Evolutionary conservation across 306 rosid genomes (phyloP).

Genomic region (Nissolia schottii): DNA sequence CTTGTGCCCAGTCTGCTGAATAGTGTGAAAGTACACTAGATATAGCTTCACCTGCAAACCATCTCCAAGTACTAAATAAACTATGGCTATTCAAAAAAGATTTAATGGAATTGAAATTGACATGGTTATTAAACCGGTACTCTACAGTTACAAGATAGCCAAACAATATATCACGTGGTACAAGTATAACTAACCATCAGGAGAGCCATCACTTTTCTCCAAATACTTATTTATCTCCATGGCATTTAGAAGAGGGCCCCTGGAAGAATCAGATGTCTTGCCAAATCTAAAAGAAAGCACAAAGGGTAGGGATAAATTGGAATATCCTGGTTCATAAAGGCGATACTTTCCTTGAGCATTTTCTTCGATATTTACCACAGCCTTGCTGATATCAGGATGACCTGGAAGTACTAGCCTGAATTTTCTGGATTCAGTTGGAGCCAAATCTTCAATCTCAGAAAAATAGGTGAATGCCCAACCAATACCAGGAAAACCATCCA

Average conservation of each 20-base stretch:
- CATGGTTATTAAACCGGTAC: neutral
- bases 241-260: constrained; percentile 88
- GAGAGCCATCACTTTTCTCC: constrained; percentile 70
- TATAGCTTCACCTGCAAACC: constrained; percentile 49
- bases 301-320: constrained; percentile 73
- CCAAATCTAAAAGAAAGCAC: constrained; percentile 74
- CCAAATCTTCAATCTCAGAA: constrained; percentile 92
- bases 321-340: constrained; percentile 87
- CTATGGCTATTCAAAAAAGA: neutral
- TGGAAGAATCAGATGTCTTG: constrained; percentile 72
- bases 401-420: constrained; percentile 87
- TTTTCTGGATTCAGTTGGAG: constrained; percentile 64
- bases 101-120: neutral
- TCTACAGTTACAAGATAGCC: constrained; percentile 9
- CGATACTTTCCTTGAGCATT: constrained; percentile 87
- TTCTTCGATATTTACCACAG: constrained; percentile 84
- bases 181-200: constrained; percentile 81
- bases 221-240: constrained; percentile 89
- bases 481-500: constrained; percentile 85
- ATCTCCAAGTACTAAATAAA: constrained; percentile 19
- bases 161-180: no score
- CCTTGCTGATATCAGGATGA: constrained; percentile 67
- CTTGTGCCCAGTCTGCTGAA: constrained; percentile 66
- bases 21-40: constrained; percentile 53
- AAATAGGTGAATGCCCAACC: constrained; percentile 92